Base-by-base conservation (phyloP, 2,329 filamentous ascomycete genomes). In the Fusarium sublunatum region DNA sequence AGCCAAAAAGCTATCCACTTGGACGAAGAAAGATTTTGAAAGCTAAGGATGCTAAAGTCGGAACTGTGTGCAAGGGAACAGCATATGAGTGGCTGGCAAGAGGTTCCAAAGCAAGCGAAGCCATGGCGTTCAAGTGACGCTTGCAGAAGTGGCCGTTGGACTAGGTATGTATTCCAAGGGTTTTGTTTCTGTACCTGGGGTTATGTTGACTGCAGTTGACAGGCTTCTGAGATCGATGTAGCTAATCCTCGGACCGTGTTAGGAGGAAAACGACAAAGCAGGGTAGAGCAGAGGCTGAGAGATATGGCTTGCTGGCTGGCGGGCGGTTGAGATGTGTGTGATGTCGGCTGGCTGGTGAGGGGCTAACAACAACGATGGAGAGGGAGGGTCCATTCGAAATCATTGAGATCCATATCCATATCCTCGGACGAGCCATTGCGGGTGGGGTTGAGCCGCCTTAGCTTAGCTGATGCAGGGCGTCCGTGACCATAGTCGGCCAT, bases 331-430 rank as follows among this genome's bases (percentile, higher is more conserved):
- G 48, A 60, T 48, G 67, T 70, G 67, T 70, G 62, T 59, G 48
- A 69, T 70, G 58, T 54, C 47, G 59, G 51, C 50, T 64, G 19
- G 63, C 53, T 58, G 52, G 53, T 66, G 67, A 70, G 67, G 67
- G 67, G 67, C 67, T 68, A 52, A 19, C 19, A 19, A 19, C 19
- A 19, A 49, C 32, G 46, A 65, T 63, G 64, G 55, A 59, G 40
- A 59, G 56, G 52, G 56, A 61, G 59, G 64, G 60, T 50, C 62
- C 58, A 46, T 47, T 43, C 32, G 44, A 54, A 51, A 44, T 50
- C 58, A 36, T 42, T 43, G 58, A 53, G 44, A 45, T 57, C 60
- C 47, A 62, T 44, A 34, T 31, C 49, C 24, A 38, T 24, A 38
- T 31, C 38, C 52, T 54, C 47, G 47, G 59, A 55, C 57, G 52